Evolutionary conservation across 257 asterid species (phyloP).

Genomic region (Primulina huaijiensis): DNA sequence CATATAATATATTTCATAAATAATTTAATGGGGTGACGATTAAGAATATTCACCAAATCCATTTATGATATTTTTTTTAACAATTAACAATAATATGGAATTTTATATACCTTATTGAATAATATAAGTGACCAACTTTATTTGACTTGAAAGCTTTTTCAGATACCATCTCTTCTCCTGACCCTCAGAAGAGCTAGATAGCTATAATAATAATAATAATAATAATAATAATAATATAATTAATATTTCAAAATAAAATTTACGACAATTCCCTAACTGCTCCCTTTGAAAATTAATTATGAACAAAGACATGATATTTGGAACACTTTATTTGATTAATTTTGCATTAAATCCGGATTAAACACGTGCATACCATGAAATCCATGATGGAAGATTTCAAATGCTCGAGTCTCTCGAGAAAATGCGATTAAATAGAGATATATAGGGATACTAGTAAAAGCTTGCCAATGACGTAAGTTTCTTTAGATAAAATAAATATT

Average conservation of each 20-base stretch:
- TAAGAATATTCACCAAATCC: not conserved
- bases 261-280: conserved; percentile 44
- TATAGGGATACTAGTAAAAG: not conserved
- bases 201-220: no score
- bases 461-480: not conserved
- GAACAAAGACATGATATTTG: conserved; percentile 48
- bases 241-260: no score
- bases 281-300: conserved; percentile 57
- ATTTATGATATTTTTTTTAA: no score
- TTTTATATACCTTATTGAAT: not conserved
- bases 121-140: conserved; percentile 21
- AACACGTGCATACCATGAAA: conserved; percentile 54
- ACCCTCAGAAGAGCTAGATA: not conserved
- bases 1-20: no score
- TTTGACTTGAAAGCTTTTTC: conserved; percentile 31
- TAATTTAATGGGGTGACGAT: not conserved
- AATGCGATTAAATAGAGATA: conserved; percentile 15
- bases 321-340: conserved; percentile 26
- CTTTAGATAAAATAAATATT: not conserved
- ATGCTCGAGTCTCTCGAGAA: conserved; percentile 66
- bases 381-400: conserved; percentile 35
- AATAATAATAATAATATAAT: no score
- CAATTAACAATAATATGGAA: not conserved
- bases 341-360: conserved; percentile 57
- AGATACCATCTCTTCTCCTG: no score